Evolutionary conservation across 208 protist species (phyloP).

Genomic region (Acanthamoeba rhysodes): DNA sequence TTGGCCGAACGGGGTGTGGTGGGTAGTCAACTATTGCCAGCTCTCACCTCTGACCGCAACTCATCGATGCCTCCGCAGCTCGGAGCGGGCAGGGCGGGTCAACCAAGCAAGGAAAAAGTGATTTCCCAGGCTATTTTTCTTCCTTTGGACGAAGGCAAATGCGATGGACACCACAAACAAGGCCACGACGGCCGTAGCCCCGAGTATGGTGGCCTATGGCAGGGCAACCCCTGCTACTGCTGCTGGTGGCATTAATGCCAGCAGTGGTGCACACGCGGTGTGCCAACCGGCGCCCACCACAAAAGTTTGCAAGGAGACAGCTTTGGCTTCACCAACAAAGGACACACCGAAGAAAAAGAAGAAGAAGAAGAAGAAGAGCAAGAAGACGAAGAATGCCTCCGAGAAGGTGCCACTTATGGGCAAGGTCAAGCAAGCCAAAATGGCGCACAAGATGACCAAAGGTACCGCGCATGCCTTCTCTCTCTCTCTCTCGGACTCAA

Average conservation of each 20-base stretch:
- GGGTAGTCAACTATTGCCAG: no score
- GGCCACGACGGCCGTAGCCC: no score
- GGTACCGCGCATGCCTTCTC: neutral
- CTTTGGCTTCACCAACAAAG: no score
- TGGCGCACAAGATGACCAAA: constrained; percentile 4
- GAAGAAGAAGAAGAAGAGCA: neutral
- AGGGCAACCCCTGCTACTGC: neutral
- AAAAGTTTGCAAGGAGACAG: neutral
- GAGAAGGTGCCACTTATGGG: constrained; percentile 11
- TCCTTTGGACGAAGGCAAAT: no score
- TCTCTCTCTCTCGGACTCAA: neutral
- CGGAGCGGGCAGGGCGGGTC: no score
- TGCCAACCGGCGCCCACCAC: neutral
- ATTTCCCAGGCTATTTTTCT: no score
- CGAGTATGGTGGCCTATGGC: neutral
- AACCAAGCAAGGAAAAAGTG: no score
- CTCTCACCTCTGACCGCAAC: no score
- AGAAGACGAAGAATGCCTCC: neutral
- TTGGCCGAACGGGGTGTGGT: no score
- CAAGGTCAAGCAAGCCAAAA: constrained; percentile 7
- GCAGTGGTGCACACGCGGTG: neutral
- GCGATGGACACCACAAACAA: no score
- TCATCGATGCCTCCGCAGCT: no score
- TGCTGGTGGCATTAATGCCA: no score
- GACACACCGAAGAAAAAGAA: neutral